These are phyloP conservation scores for Mallotus nudiflorus DNA, from an alignment of 345 rosid genomes.

Conservation along the genomic window DNA sequence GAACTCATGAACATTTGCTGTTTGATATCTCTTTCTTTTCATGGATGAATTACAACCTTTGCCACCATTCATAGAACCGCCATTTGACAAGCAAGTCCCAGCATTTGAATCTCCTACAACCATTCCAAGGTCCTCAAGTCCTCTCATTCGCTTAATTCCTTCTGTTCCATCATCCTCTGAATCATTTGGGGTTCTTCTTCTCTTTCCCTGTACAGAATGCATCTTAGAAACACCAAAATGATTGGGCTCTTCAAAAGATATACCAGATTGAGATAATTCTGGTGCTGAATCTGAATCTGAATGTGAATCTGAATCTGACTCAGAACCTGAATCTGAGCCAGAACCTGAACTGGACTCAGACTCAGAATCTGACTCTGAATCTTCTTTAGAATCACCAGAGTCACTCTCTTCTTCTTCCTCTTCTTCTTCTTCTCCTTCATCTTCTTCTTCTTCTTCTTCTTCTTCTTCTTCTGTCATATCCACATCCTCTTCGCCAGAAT, in stretches of 20 bases:
- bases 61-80: constrained; percentile 47
- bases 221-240: constrained; percentile 44
- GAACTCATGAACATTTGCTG: constrained; percentile 52
- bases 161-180: constrained; percentile 97
- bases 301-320: constrained; percentile 5
- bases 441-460: constrained; percentile 30
- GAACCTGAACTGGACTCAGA: constrained; percentile 37
- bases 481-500: constrained; percentile 52
- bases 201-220: constrained; percentile 52
- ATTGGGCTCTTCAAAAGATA: constrained; percentile 67
- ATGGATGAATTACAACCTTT: constrained; percentile 45
- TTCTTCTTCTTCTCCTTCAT: constrained; percentile 30
- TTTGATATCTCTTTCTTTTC: constrained; percentile 73
- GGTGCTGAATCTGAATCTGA: constrained; percentile 41
- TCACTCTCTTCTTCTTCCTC: constrained; percentile 40
- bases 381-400: constrained; percentile 31
- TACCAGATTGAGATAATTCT: constrained; percentile 65
- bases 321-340: constrained; percentile 12
- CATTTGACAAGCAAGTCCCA: constrained; percentile 51
- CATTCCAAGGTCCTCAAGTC: constrained; percentile 89
- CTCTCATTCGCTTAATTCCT: constrained; percentile 96
- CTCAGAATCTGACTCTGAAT: constrained; percentile 16
- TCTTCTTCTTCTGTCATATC: constrained; percentile 31
- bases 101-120: constrained; percentile 48
- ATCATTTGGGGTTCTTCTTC: constrained; percentile 92